Evolutionary conservation across 208 protist species (phyloP), one percentile per base, ranked within the genome.

Genomic region (Acanthamoeba lenticulata): DNA sequence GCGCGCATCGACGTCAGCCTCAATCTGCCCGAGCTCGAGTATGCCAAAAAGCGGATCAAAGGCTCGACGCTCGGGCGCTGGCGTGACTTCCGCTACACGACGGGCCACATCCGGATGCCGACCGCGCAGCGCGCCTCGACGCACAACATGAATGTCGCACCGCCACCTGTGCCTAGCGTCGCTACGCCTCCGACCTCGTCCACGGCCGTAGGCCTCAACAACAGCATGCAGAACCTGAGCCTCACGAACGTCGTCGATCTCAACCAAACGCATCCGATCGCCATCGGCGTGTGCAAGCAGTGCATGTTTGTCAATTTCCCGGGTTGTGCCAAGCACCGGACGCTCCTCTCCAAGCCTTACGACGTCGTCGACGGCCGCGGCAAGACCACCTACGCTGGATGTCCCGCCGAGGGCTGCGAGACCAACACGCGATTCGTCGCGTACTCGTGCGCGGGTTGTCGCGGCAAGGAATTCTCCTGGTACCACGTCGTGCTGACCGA

Each of bases 221-320:
- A n/a, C n/a, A n/a, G n/a, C n/a, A n/a, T n/a, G n/a, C n/a, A n/a
- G n/a, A n/a, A n/a, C n/a, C n/a, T n/a, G 15, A 57, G 52, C 52
- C 52, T 57, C 15, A 19, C 52, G 19, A 21, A n/a, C 62, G 36
- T 27, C 6, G 62, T 40, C 34, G 62, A 72, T 17, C 62, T 27
- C 6, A 9, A 17, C n/a, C 62, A 72, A 72, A 72, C 62, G 62
- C 62, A 72, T 17, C 62, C 62, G 1, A 29, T 72, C 62, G 62
- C 62, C 15, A 1, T 19, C n/a, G 62, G 62, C 27, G 62, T 72
- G 62, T 72, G 62, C n/a, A 72, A 72, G 27, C 27, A 72, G 34
- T 72, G 62, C 62, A 9, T 72, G 27, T 72, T 72, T 72, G 62
- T 72, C 62, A 72, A 72, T 40, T 72, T 72, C 15, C 62, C 62